Conservation (phyloP, 257 asterid genomes). For the Sherardia arvensis region DNA sequence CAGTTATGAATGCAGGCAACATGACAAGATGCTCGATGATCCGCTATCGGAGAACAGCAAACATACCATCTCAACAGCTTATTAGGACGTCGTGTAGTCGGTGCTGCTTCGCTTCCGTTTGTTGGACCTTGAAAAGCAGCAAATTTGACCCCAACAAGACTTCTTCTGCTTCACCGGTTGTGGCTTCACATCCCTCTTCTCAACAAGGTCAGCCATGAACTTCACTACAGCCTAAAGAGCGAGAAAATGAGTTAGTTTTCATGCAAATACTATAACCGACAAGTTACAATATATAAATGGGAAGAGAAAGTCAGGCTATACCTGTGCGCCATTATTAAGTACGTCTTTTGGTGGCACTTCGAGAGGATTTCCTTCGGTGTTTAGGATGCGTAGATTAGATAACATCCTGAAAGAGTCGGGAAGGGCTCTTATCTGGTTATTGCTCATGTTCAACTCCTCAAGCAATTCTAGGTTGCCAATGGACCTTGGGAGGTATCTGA, state of each 20-base stretch:
- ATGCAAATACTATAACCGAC: not conserved
- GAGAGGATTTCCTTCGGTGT: slow-evolving; percentile 77
- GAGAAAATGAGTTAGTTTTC: slow-evolving; percentile 14
- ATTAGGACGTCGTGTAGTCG: slow-evolving; percentile 34
- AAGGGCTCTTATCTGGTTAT: slow-evolving; percentile 66
- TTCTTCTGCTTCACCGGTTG: slow-evolving; percentile 62
- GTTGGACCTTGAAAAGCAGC: slow-evolving; percentile 67
- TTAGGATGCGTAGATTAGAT: slow-evolving; percentile 38
- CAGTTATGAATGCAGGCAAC: slow-evolving; percentile 15
- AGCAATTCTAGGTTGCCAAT: slow-evolving; percentile 81
- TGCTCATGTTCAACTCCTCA: slow-evolving; percentile 78
- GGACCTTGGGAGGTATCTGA: slow-evolving; percentile 65
- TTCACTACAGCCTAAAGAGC: slow-evolving; percentile 61
- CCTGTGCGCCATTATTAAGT: slow-evolving; percentile 67
- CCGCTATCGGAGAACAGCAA: slow-evolving; percentile 11
- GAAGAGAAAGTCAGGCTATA: slow-evolving; percentile 8
- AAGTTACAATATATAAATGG: not conserved
- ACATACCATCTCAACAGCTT: slow-evolving; percentile 19
- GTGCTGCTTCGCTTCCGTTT: slow-evolving; percentile 58
- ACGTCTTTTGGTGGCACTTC: slow-evolving; percentile 51
- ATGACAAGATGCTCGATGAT: slow-evolving; percentile 11
- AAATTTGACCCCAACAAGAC: slow-evolving; percentile 71
- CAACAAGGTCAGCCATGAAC: slow-evolving; percentile 61
- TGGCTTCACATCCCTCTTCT: slow-evolving; percentile 52
- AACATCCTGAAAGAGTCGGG: slow-evolving; percentile 87